Evolutionary conservation across 1,139 yeast species (phyloP).

Genomic region (Zygoascus hellenicus): DNA sequence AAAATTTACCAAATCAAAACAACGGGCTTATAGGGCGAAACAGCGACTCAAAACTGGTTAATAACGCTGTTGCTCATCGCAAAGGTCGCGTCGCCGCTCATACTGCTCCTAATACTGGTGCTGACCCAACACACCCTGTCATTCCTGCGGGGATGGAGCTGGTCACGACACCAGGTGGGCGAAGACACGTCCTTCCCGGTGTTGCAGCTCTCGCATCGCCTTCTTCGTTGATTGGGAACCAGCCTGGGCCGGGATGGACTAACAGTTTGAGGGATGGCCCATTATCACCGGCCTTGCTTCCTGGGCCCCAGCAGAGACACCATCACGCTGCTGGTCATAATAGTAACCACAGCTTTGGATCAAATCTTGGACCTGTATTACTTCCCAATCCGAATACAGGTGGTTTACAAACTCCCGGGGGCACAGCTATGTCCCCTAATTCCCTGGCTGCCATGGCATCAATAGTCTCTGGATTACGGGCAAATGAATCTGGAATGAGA

Average conservation of each 20-base stretch:
- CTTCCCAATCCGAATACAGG: slow-evolving; percentile 1
- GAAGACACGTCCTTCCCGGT: slow-evolving; percentile 32
- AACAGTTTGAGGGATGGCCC: slow-evolving; percentile 30
- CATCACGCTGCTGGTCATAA: not conserved
- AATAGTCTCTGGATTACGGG: slow-evolving; percentile 15
- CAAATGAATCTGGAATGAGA: slow-evolving; percentile 27
- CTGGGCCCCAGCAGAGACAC: slow-evolving; percentile 25
- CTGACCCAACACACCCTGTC: not conserved
- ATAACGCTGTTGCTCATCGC: no score
- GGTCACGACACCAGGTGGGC: slow-evolving; percentile 31
- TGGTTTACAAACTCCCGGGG: slow-evolving; percentile 6
- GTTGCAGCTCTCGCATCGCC: slow-evolving; percentile 35
- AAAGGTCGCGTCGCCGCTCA: no score
- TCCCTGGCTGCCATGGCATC: slow-evolving; percentile 16
- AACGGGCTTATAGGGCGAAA: no score
- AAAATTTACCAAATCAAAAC: no score
- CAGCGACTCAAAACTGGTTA: no score
- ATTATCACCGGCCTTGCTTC: slow-evolving; percentile 32
- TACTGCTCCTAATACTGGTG: not conserved
- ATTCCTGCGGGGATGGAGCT: slow-evolving; percentile 13
- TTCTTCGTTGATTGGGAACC: slow-evolving; percentile 25
- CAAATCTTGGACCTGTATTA: slow-evolving; percentile 4
- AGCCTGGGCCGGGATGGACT: slow-evolving; percentile 22
- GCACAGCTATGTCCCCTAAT: slow-evolving; percentile 8
- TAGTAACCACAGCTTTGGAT: not conserved